phyloP scores from a whole-genome alignment of 352 stramenopile genomes.

The Globisporangium spinosum region DNA sequence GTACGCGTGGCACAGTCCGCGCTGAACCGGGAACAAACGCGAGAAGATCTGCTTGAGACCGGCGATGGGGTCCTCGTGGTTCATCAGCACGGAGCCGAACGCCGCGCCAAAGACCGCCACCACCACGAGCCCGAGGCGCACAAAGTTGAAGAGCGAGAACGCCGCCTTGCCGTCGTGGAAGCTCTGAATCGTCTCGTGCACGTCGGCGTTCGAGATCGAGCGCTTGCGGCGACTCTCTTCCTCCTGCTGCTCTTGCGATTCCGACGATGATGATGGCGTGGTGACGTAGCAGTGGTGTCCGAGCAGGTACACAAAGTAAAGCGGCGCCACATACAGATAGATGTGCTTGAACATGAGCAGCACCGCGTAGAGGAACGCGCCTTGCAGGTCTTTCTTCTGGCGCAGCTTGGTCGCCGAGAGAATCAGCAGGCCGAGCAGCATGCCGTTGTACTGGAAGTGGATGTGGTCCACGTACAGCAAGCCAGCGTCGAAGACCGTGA shows the following conservation, averaged over 20 bases:
- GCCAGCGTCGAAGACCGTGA: slow-evolving; percentile 91
- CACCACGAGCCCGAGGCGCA: slow-evolving; percentile 83
- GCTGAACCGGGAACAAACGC: slow-evolving; percentile 95
- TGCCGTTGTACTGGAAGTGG: slow-evolving; percentile 99
- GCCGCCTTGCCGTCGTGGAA: slow-evolving; percentile 48
- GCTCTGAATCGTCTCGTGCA: slow-evolving; percentile 62
- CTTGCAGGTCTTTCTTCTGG: slow-evolving; percentile 80
- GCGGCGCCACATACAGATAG: slow-evolving; percentile 92
- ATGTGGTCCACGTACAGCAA: slow-evolving; percentile 97
- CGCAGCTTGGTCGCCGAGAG: slow-evolving; percentile 85
- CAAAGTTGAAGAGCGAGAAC: slow-evolving; percentile 72
- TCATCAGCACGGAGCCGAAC: slow-evolving; percentile 69
- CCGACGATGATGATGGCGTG: slow-evolving; percentile 11
- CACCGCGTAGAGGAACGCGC: slow-evolving; percentile 87
- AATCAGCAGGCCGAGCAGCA: slow-evolving; percentile 94
- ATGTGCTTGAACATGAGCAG: slow-evolving; percentile 98
- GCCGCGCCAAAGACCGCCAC: slow-evolving; percentile 76
- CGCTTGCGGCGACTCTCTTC: slow-evolving; percentile 36
- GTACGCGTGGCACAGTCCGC: slow-evolving; percentile 97
- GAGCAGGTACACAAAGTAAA: slow-evolving; percentile 97
- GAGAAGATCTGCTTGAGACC: slow-evolving; percentile 87
- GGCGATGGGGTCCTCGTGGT: slow-evolving; percentile 41
- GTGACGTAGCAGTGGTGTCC: slow-evolving; percentile 86
- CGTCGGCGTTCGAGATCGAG: slow-evolving; percentile 69
- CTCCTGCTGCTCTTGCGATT: slow-evolving; percentile 13